Evolutionary conservation across 768 basidiomycete species (phyloP).

Genomic region (Leucogyrophana mollusca): DNA sequence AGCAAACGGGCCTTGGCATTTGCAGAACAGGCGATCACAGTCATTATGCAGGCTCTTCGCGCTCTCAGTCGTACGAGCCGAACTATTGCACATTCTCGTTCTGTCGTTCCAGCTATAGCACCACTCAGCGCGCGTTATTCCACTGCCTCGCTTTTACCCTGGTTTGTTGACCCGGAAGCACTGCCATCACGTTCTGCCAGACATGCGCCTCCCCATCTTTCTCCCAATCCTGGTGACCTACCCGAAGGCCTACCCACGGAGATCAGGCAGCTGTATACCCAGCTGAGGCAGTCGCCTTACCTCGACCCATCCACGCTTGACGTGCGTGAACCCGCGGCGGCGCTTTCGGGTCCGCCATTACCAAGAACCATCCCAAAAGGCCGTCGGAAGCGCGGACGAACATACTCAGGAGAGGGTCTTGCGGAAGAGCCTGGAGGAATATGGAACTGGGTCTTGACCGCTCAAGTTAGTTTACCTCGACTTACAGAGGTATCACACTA

Average conservation of each 20-base stretch:
- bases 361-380: constrained; percentile 60
- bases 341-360: constrained; percentile 57
- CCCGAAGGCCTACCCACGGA: constrained; percentile 54
- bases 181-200: constrained; percentile 5
- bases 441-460: constrained; percentile 79
- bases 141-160: constrained; percentile 37
- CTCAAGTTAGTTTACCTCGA: constrained; percentile 56
- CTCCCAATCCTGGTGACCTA: constrained; percentile 22
- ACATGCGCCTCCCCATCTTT: constrained; percentile 24
- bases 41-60: constrained; percentile 4
- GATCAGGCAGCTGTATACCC: constrained; percentile 54
- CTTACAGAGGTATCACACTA: neutral
- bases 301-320: constrained; percentile 60
- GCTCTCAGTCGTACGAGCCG: constrained; percentile 10
- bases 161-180: constrained; percentile 64
- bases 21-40: constrained; percentile 8
- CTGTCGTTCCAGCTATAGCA: neutral
- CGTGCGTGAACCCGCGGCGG: constrained; percentile 50
- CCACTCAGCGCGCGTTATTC: neutral
- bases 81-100: neutral
- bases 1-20: constrained; percentile 20
- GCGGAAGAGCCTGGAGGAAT: constrained; percentile 51
- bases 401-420: constrained; percentile 62
- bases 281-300: constrained; percentile 62
- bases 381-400: constrained; percentile 61